Percentiles rank a stretch among this genome's conserved stretches.
Conservation (phyloP, 164 flowering plant genomes). For the Berberis vulgaris region DNA sequence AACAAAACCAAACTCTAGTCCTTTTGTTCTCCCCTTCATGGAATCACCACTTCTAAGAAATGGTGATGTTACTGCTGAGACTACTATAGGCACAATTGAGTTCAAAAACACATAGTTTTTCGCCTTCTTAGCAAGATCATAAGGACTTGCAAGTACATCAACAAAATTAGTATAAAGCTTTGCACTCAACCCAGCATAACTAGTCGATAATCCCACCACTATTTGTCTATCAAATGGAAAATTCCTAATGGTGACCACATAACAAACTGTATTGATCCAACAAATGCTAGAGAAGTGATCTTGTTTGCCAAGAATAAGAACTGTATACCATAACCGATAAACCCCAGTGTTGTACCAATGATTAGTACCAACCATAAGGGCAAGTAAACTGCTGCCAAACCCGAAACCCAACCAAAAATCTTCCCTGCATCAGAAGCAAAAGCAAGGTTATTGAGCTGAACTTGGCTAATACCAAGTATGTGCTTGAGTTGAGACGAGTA, state of each 20-base stretch:
- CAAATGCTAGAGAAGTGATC: constrained; percentile 43
- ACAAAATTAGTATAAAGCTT: constrained; percentile 49
- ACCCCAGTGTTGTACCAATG: constrained; percentile 53
- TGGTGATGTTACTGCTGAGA: constrained; percentile 35
- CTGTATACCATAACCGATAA: constrained; percentile 72
- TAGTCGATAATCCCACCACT: constrained; percentile 64
- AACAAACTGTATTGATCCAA: constrained; percentile 91
- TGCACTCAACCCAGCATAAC: constrained; percentile 70
- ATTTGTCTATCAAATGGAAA: constrained; percentile 49
- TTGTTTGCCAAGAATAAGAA: constrained; percentile 42
- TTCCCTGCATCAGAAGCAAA: too few relatives aligned
- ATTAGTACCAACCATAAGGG: constrained; percentile 70
- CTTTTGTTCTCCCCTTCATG: constrained; percentile 2
- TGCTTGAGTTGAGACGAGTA: too few relatives aligned
- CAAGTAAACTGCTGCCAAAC: constrained; percentile 51
- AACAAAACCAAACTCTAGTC: neutral
- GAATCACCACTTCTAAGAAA: constrained; percentile 15
- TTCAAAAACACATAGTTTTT: constrained; percentile 48
- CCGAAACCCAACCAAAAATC: constrained; percentile 26
- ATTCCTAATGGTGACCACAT: constrained; percentile 38
- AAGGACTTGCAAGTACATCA: constrained; percentile 8
- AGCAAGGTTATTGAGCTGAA: too few relatives aligned
- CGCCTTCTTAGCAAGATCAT: constrained; percentile 20
- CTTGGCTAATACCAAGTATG: too few relatives aligned
- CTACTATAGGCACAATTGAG: constrained; percentile 43